phyloP scores from a whole-genome alignment of 257 asterid genomes.

The Solanum appendiculatum region DNA sequence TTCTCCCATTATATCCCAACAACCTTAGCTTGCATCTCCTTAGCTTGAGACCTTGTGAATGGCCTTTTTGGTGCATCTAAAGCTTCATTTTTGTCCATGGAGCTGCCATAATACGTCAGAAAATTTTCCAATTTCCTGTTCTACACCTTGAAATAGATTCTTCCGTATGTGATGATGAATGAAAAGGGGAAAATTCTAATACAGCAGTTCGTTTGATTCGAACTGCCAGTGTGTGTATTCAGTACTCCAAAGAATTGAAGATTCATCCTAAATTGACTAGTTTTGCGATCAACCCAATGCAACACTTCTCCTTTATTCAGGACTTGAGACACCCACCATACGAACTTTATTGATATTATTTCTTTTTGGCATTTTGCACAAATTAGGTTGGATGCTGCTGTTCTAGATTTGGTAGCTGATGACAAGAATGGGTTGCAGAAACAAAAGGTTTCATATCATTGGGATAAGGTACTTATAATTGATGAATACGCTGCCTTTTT shows the following conservation, averaged over 20 bases:
- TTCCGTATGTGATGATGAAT: not conserved
- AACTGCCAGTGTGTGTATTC: not conserved
- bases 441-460: conserved; percentile 76
- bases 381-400: conserved; percentile 82
- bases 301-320: not conserved
- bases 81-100: not conserved
- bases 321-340: not conserved
- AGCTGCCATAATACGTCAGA: not conserved
- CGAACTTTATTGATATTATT: not conserved
- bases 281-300: not conserved
- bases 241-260: not conserved
- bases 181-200: not conserved
- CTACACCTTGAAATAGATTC: not conserved
- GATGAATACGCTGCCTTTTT: not conserved
- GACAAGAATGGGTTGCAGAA: conserved; percentile 51
- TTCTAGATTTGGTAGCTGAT: conserved; percentile 88
- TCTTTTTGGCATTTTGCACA: not conserved
- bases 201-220: not conserved
- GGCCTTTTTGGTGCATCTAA: not conserved
- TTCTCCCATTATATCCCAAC: not conserved
- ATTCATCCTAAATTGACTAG: not conserved
- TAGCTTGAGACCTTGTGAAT: not conserved
- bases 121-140: not conserved
- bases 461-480: conserved; percentile 74
- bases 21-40: not conserved